phyloP scores from a whole-genome alignment of 73 alveolate species.

The Vitrella brassicaformis region DNA sequence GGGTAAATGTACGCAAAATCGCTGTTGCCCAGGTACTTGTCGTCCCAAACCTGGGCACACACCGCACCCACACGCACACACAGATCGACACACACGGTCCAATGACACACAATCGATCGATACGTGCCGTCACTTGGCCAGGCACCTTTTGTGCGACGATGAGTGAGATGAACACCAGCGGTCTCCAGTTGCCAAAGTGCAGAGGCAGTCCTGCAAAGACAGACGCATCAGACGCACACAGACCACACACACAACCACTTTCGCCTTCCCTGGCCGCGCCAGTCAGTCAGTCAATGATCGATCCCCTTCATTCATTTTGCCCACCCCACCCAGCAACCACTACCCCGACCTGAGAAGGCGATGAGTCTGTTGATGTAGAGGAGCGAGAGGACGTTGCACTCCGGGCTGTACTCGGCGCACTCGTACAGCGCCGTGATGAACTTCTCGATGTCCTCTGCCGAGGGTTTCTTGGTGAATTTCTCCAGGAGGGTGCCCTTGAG shows the following conservation, averaged over 20 bases:
- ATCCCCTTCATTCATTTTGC: too few species aligned
- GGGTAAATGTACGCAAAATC: conserved; percentile 96
- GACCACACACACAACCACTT: not conserved
- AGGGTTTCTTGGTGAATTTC: conserved; percentile 57
- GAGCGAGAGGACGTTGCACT: conserved; percentile 87
- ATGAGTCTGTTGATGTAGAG: conserved; percentile 86
- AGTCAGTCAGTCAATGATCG: too few species aligned
- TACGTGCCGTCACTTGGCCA: too few species aligned
- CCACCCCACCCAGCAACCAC: too few species aligned
- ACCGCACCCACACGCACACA: not conserved
- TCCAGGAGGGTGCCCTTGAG: not conserved
- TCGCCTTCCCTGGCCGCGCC: too few species aligned
- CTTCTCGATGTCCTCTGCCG: conserved; percentile 83
- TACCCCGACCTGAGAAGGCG: conserved; percentile 56
- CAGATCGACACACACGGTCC: too few species aligned
- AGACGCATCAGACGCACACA: not conserved
- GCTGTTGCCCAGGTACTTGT: conserved; percentile 79
- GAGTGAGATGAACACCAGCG: conserved; percentile 78
- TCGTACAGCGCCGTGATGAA: conserved; percentile 93
- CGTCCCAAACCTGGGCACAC: conserved; percentile 74
- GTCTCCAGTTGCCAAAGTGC: conserved; percentile 93
- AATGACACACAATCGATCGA: too few species aligned
- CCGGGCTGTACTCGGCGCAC: conserved; percentile 85
- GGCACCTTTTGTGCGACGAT: conserved; percentile 82
- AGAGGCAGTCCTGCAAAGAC: conserved; percentile 74